A percentile compares a stretch with the other conserved stretches of the same genome.
phyloP scores from a whole-genome alignment of 2,329 filamentous ascomycete species.

The Ceratocystis smalleyi region DNA sequence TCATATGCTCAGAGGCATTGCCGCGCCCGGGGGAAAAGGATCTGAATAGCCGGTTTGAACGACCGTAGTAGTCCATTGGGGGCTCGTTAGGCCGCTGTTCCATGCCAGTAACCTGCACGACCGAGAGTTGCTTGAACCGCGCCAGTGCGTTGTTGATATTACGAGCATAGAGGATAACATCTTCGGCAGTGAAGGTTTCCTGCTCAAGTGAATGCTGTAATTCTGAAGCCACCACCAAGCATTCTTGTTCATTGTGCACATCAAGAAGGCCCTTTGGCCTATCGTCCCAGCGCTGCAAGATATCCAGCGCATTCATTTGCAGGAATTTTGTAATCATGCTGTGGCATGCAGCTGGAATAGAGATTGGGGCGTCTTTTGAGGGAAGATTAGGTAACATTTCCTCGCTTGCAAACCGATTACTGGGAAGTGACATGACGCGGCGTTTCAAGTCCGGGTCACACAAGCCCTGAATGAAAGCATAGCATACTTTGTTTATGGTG shows the following conservation, averaged over 20 bases:
- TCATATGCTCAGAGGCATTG: conserved; percentile 28
- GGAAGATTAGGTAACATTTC: conserved; percentile 5
- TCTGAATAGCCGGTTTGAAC: conserved; percentile 24
- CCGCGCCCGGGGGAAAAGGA: conserved; percentile 27
- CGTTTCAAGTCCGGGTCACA: conserved; percentile 1
- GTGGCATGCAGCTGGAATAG: not conserved
- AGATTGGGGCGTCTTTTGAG: not conserved
- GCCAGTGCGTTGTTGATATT: conserved; percentile 8
- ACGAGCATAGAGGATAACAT: not conserved
- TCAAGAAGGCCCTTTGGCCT: conserved; percentile 7
- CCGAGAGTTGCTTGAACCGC: conserved; percentile 15
- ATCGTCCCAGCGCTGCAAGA: conserved; percentile 11
- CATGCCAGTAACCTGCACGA: conserved; percentile 13
- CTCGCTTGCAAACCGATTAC: conserved; percentile 2
- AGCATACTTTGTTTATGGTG: conserved; percentile 14
- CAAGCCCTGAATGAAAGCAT: conserved; percentile 14
- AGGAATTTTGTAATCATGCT: conserved; percentile 9
- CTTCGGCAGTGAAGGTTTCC: not conserved
- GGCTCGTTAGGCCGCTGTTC: conserved; percentile 15
- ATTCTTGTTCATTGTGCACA: conserved; percentile 4
- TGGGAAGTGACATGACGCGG: conserved; percentile 5
- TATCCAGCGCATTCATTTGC: conserved; percentile 11
- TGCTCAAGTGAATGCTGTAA: conserved; percentile 5
- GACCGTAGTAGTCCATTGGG: conserved; percentile 22
- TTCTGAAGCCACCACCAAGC: conserved; percentile 3